Conservation (phyloP, 768 basidiomycete species). For the Russula dissimulans region DNA sequence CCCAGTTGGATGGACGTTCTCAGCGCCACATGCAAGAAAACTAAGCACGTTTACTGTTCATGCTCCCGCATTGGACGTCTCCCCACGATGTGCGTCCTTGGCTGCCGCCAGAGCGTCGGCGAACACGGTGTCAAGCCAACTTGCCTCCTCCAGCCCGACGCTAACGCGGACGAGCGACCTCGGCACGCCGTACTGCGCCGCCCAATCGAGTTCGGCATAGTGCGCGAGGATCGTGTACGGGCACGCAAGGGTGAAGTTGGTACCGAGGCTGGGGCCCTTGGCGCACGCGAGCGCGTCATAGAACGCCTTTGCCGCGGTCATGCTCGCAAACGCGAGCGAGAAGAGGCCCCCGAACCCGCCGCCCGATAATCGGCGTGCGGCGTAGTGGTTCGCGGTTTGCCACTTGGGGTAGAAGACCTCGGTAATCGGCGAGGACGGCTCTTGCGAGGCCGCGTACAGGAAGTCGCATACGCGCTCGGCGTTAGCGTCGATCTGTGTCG, state of each 20-base stretch:
- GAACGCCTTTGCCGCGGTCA: conserved; percentile 62
- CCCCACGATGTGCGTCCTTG: conserved; percentile 32
- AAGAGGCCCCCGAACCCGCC: conserved; percentile 72
- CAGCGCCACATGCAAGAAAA: neutral
- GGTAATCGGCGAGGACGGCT: conserved; percentile 38
- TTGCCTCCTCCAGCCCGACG: conserved; percentile 78
- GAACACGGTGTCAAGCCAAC: conserved; percentile 49
- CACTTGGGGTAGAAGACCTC: conserved; percentile 89
- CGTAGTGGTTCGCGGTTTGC: conserved; percentile 61
- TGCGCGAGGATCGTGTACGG: conserved; percentile 93
- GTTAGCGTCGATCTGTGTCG: conserved; percentile 71
- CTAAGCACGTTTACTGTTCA: neutral
- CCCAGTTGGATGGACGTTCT: conserved; percentile 18
- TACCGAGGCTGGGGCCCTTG: conserved; percentile 90
- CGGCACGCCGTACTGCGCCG: conserved; percentile 78
- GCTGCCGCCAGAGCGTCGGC: conserved; percentile 62
- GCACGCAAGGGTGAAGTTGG: conserved; percentile 92
- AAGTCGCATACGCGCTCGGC: conserved; percentile 76
- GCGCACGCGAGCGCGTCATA: conserved; percentile 74
- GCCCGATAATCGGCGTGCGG: conserved; percentile 41
- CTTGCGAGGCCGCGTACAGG: conserved; percentile 49
- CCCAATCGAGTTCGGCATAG: conserved; percentile 87
- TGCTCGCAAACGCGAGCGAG: conserved; percentile 72
- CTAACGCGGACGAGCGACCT: conserved; percentile 76
- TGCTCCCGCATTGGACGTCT: neutral